Conservation (phyloP, 2,329 filamentous ascomycete species). For the Stachybotrys echinatus region DNA sequence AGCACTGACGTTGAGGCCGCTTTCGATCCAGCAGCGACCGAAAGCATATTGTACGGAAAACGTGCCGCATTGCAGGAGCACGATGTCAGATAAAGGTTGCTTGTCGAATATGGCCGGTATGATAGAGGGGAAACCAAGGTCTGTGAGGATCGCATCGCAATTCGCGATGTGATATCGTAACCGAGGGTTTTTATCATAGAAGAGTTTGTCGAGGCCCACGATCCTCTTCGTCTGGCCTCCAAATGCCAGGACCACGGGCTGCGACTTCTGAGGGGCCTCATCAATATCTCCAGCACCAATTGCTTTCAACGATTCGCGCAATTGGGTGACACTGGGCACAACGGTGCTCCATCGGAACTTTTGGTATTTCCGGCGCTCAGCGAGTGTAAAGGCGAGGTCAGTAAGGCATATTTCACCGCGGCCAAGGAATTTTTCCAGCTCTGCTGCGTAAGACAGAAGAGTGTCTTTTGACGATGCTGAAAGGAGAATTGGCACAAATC, state of each 20-base stretch:
- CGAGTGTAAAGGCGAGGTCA: conserved; percentile 10
- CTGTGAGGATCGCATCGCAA: not conserved
- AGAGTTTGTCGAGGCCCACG: not conserved
- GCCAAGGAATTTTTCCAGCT: conserved; percentile 2
- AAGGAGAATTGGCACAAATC: not conserved
- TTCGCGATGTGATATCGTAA: not conserved
- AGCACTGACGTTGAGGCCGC: not conserved
- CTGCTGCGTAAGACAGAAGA: not conserved
- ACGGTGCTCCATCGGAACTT: conserved; percentile 4
- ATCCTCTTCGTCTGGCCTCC: not conserved
- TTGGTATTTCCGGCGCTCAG: conserved; percentile 11
- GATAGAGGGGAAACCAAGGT: not conserved
- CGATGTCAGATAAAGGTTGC: not conserved
- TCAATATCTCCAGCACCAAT: not conserved
- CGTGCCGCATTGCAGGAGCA: not conserved
- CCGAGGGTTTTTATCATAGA: not conserved
- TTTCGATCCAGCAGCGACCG: not conserved
- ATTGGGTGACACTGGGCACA: not conserved
- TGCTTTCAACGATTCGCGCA: not conserved
- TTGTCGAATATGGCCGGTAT: not conserved
- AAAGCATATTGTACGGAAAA: not conserved
- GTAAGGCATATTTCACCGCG: conserved; percentile 2
- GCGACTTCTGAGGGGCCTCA: not conserved
- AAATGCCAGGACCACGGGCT: not conserved
- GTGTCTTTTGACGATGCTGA: not conserved